Evolutionary conservation across 2,329 filamentous ascomycete genomes (phyloP).

Genomic region (Monilinia vaccinii-corymbosi): DNA sequence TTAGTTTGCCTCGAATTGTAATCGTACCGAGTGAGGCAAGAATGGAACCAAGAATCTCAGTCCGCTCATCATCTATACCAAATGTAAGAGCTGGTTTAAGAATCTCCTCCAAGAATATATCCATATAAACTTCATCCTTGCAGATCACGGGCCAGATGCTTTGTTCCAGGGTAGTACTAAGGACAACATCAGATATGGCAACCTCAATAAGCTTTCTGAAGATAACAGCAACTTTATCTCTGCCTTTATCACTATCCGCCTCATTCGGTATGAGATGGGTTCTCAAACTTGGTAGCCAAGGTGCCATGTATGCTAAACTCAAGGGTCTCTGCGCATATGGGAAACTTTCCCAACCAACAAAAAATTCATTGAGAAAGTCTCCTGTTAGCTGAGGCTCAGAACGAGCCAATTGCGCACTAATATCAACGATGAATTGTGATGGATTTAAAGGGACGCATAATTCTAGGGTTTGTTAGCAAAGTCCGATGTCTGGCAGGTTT

Average conservation of each 20-base stretch:
- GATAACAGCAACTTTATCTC: slow-evolving; percentile 53
- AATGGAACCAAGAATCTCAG: slow-evolving; percentile 53
- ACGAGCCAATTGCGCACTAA: slow-evolving; percentile 53
- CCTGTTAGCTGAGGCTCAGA: slow-evolving; percentile 58
- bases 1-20: slow-evolving; percentile 55
- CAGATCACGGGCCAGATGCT: slow-evolving; percentile 56
- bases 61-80: slow-evolving; percentile 47
- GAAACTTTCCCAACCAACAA: slow-evolving; percentile 63
- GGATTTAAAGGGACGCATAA: slow-evolving; percentile 55
- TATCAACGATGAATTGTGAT: slow-evolving; percentile 54
- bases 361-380: slow-evolving; percentile 65
- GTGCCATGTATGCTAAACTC: slow-evolving; percentile 60
- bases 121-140: slow-evolving; percentile 54
- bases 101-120: slow-evolving; percentile 59
- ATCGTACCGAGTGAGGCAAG: slow-evolving; percentile 55
- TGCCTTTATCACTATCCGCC: slow-evolving; percentile 53
- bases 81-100: slow-evolving; percentile 53
- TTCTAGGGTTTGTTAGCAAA: slow-evolving; percentile 34
- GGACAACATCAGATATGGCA: slow-evolving; percentile 48
- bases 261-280: slow-evolving; percentile 51
- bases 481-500: not conserved
- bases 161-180: slow-evolving; percentile 54
- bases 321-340: slow-evolving; percentile 57
- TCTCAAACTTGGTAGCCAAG: slow-evolving; percentile 55
- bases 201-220: slow-evolving; percentile 61